Percentiles rank a stretch among this genome's conserved stretches.
phyloP scores from a whole-genome alignment of 2,329 filamentous ascomycete species.

The Aspergillus calidoustus region DNA sequence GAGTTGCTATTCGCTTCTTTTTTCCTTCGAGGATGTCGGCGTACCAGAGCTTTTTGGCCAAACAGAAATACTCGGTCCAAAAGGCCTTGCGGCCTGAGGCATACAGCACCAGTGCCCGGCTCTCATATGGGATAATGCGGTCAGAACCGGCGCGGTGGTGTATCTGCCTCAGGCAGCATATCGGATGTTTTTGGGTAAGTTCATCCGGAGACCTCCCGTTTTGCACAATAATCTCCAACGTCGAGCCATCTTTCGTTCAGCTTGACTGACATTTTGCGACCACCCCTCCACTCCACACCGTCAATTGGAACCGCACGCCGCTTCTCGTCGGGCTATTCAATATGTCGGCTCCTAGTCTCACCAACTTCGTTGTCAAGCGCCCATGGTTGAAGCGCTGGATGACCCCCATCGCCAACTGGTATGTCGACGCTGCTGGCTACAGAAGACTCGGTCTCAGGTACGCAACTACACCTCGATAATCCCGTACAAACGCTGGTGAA shows the following conservation, averaged over 20 bases:
- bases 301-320: constrained; percentile 33
- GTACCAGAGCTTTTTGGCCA: background rate
- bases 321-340: constrained; percentile 39
- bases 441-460: constrained; percentile 91
- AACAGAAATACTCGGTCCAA: constrained; percentile 14
- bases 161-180: constrained; percentile 25
- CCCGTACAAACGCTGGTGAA: constrained; percentile 21
- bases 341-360: constrained; percentile 74
- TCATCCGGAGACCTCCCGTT: constrained; percentile 41
- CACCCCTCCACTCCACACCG: constrained; percentile 35
- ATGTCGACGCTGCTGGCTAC: constrained; percentile 87
- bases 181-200: constrained; percentile 36
- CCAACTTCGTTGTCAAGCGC: constrained; percentile 77
- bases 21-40: background rate
- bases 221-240: constrained; percentile 48
- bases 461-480: constrained; percentile 33
- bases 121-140: constrained; percentile 28
- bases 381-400: constrained; percentile 83
- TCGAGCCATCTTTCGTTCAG: constrained; percentile 42
- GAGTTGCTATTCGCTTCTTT: background rate
- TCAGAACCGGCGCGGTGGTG: constrained; percentile 6
- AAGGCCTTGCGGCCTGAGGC: constrained; percentile 31
- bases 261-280: constrained; percentile 32
- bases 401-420: constrained; percentile 85
- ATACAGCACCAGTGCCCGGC: background rate